Conservation (phyloP, 1,139 yeast genomes). For the Tardiomyces digboiensis region DNA sequence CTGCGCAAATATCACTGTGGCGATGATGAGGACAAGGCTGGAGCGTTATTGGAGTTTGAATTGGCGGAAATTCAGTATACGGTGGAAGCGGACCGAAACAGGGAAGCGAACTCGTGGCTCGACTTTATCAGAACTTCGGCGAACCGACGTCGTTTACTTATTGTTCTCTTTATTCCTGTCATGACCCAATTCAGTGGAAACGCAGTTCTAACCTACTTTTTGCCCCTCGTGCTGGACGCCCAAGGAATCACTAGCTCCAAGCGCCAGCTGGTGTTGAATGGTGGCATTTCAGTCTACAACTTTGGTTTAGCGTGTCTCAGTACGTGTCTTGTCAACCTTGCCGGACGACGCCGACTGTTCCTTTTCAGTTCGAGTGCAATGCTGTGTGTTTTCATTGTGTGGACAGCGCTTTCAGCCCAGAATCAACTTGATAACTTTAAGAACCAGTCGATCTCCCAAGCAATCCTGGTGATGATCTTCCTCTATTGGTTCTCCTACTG, state of each 20-base stretch:
- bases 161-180: constrained; percentile 14
- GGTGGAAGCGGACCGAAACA: constrained; percentile 11
- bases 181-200: constrained; percentile 30
- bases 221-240: constrained; percentile 32
- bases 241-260: constrained; percentile 34
- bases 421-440: constrained; percentile 13
- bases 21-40: no score
- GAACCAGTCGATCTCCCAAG: constrained; percentile 12
- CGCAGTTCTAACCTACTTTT: constrained; percentile 38
- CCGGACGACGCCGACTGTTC: constrained; percentile 28
- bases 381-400: constrained; percentile 13
- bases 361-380: constrained; percentile 22
- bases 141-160: constrained; percentile 1
- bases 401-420: constrained; percentile 18
- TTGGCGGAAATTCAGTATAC: constrained; percentile 12
- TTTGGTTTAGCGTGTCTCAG: constrained; percentile 23
- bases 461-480: constrained; percentile 15
- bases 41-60: constrained; percentile 4
- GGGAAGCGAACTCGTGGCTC: constrained; percentile 4
- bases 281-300: constrained; percentile 27
- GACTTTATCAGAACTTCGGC: neutral
- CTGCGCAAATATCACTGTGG: constrained; percentile 20
- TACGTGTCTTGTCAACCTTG: constrained; percentile 24
- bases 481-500: constrained; percentile 5
- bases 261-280: constrained; percentile 24